These are phyloP conservation scores for Pythium myriotylum DNA, from an alignment of 352 stramenopile species.

Conservation along the genomic window DNA sequence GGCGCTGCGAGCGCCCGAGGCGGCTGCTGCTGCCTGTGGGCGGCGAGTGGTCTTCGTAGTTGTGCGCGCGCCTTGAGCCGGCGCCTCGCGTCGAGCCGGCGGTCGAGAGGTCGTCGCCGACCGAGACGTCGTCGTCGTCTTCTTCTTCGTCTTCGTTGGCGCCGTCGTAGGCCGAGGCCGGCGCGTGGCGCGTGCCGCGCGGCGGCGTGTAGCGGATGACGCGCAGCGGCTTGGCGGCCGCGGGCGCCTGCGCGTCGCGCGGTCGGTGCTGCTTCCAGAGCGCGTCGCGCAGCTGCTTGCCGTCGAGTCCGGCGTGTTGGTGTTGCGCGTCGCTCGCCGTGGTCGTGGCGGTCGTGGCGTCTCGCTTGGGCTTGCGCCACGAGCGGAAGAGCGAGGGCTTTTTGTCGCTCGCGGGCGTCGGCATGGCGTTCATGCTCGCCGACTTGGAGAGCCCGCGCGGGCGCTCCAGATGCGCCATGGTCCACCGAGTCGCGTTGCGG, in stretches of 20 bases:
- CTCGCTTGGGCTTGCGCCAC: slow-evolving; percentile 18
- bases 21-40: slow-evolving; percentile 6
- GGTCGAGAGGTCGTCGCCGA: slow-evolving; percentile 14
- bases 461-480: slow-evolving; percentile 20
- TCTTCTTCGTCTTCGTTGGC: slow-evolving; percentile 12
- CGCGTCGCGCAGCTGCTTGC: slow-evolving; percentile 28
- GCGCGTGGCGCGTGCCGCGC: background rate
- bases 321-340: background rate
- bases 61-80: slow-evolving; percentile 1
- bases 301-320: slow-evolving; percentile 14
- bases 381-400: slow-evolving; percentile 20
- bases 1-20: slow-evolving; percentile 4
- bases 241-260: slow-evolving; percentile 6
- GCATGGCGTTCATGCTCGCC: slow-evolving; percentile 19
- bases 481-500: background rate
- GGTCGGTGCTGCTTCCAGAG: slow-evolving; percentile 29
- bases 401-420: background rate
- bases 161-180: background rate
- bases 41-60: slow-evolving; percentile 17
- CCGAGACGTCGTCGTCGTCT: slow-evolving; percentile 14
- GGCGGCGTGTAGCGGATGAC: slow-evolving; percentile 29
- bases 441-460: slow-evolving; percentile 13
- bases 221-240: slow-evolving; percentile 10
- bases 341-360: too few relatives aligned
- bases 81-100: slow-evolving; percentile 14